Evolutionary conservation across 192 early-diverging fungal genomes (phyloP), one percentile per base, ranked within the genome.

Genomic region (Coemansia sp.): DNA sequence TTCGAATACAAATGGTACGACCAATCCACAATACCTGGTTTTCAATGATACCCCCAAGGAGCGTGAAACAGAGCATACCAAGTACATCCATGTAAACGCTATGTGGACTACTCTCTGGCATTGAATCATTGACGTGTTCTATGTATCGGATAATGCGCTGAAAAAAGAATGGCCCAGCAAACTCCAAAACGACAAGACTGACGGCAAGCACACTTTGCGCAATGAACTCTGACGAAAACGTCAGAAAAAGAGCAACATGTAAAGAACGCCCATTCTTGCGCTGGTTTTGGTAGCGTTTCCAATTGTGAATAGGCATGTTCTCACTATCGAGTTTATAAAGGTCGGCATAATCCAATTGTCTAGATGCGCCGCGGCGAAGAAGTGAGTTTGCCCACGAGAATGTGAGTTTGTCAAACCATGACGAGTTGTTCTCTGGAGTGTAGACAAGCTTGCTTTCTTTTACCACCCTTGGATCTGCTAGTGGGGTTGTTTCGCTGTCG

Each of bases 1-100:
- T 46, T 21, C 87, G 87, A 51, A 92, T 80, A 58, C 85, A 77
- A 11, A 91, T 71, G 16, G 80, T 78, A 8, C 90, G 85, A 26
- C 90, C 90, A 51, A 87, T 86, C 69, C 87, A 89, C 33, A 91
- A 75, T 0, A 81, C 75, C 65, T 87, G 85, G 63, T 88, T 85
- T 10, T 76, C 49, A 30, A 80, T 51, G 9, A 85, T 51, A 15
- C 85, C 84, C 20, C 58, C 38, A 15, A 62, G 21, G 20, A 75
- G 35, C 26, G 87, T 85, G 6, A 85, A 46, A 38, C 87, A 33
- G 45, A 91, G 81, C 44, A 93, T 56, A 26, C 87, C 87, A 39
- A 88, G 74, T 0, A 87, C 88, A 51, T 86, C 89, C 30, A 87
- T 60, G 46, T 86, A 93, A 6, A 86, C 85, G 5, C 62, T 41